Evolutionary conservation across 208 protist genomes (phyloP).

Genomic region (Crithidia bombi): DNA sequence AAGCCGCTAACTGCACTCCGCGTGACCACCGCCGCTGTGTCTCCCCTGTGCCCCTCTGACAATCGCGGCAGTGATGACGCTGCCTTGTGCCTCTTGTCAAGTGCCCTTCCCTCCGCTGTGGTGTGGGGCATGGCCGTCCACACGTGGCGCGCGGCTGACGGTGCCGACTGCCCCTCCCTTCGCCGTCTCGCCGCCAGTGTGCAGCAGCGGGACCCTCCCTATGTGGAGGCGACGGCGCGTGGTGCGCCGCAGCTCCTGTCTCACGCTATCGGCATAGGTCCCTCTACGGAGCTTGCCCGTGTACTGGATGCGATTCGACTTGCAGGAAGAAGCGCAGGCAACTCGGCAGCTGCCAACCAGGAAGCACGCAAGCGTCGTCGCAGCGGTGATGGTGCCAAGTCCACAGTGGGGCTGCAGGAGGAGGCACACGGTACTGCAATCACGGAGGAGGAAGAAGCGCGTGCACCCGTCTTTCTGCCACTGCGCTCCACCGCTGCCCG

Average conservation of each 20-base stretch:
- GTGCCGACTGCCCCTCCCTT: conserved; percentile 6
- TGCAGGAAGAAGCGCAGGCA: no score
- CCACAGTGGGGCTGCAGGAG: not conserved
- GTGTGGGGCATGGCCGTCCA: conserved; percentile 21
- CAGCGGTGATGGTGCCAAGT: not conserved
- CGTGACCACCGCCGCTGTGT: conserved; percentile 3
- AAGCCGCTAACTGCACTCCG: not conserved
- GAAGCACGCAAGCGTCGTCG: not conserved
- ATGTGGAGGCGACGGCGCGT: not conserved
- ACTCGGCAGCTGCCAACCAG: not conserved
- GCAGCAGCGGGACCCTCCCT: conserved; percentile 6
- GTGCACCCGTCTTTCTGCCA: not conserved
- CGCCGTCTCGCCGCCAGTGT: conserved; percentile 7
- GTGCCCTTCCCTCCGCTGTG: conserved; percentile 10
- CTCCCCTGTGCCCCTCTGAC: not conserved
- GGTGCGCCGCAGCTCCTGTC: not conserved
- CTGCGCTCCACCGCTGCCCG: conserved; percentile 18
- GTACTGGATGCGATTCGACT: not conserved
- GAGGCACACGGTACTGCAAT: not conserved
- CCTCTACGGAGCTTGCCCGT: not conserved
- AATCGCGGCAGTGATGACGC: not conserved
- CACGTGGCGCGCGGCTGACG: not conserved
- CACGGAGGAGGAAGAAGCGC: not conserved
- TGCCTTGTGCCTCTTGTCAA: not conserved
- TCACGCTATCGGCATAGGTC: not conserved